Conservation (phyloP, 2,329 filamentous ascomycete species). For the Venturia nashicola region DNA sequence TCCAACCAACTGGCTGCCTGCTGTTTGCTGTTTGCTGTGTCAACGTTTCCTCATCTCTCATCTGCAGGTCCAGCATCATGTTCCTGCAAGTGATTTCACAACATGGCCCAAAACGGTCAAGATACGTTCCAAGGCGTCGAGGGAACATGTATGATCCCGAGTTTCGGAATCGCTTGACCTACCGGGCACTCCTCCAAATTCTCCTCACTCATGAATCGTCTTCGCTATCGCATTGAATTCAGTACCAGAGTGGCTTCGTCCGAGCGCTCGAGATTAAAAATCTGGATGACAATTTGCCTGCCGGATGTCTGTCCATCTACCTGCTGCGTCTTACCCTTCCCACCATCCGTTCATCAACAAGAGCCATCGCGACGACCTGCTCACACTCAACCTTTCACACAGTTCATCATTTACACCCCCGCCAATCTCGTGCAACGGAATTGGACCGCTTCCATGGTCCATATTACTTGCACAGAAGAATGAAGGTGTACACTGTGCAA, state of each 20-base stretch:
- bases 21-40: constrained; percentile 1
- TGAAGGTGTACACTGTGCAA: neutral
- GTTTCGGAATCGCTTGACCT: neutral
- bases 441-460: neutral
- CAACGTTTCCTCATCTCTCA: neutral
- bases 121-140: neutral
- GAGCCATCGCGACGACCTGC: neutral
- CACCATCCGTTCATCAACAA: neutral
- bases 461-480: neutral
- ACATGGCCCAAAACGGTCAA: neutral
- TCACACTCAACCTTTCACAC: neutral
- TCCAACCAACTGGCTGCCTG: neutral
- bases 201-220: neutral
- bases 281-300: constrained; percentile 2
- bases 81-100: neutral
- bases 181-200: neutral
- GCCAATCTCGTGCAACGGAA: neutral
- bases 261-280: neutral
- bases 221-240: neutral
- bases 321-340: neutral
- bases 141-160: neutral
- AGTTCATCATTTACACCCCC: neutral
- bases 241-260: neutral
- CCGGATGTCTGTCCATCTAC: neutral
- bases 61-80: neutral